Base-by-base conservation (phyloP, 768 basidiomycete genomes). In the Mycena capillaripes region DNA sequence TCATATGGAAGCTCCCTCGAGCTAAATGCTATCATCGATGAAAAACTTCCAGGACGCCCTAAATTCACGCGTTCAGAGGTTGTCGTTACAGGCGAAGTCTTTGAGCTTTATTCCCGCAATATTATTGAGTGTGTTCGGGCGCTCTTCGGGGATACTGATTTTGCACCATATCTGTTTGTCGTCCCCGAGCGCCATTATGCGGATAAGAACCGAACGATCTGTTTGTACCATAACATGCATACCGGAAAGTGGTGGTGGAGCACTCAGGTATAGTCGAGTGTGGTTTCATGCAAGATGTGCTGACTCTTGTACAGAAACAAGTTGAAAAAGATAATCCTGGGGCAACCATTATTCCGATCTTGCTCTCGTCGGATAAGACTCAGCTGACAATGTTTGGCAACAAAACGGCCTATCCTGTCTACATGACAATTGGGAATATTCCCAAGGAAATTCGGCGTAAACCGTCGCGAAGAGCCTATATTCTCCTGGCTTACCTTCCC, bases 201-300 rank as follows among this genome's bases (percentile, higher is more conserved):
- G 0, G 81, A 81, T 34, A 63, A 75, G 19, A 76, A 77, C 46
- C 72, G 53, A 0, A 70, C 75, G 21, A 50, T 76, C 11, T 70
- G 66, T 0, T 17, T 78, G 23, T 81, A 77, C 23, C 78, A 82
- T 72, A 85, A 88, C 48, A 84, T 88, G 82, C 79, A 87, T 53
- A 88, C 86, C 0, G 87, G 83, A 0, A 81, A 82, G 52, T 89
- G 88, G 88, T 88, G 87, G 88, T 88, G 87, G 87, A 60, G 59
- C n/a, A 83, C 80, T 0, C 88, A 89, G 79, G 88, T 36, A 36
- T 36, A 36, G 12, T 36, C 36, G 12, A 36, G 87, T 69, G 29
- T 36, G 6, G 7, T 6, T 36, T 36, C 36, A 36, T 12, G 36
- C 36, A 82, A 36, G 36, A 36, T 36, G 12, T 36, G 36, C 36